These are phyloP conservation scores for Papiliotrema laurentii DNA, from an alignment of 1,284 basidiomycete species.

Conservation along the genomic window DNA sequence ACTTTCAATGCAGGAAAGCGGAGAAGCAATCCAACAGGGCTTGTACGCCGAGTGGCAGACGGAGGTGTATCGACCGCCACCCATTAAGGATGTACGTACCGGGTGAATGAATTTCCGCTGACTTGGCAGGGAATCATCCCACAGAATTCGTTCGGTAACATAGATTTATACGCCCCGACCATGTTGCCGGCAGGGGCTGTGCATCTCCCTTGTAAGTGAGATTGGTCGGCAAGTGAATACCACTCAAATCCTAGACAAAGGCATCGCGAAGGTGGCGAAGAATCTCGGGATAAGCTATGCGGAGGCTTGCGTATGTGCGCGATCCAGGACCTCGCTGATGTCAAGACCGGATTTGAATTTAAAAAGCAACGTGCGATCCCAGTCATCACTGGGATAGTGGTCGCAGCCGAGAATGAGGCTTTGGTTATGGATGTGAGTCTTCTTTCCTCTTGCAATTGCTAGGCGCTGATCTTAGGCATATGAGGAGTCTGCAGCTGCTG, in stretches of 20 bases:
- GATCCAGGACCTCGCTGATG: slow-evolving; percentile 1
- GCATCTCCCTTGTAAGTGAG: slow-evolving; percentile 78
- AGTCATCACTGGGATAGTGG: slow-evolving; percentile 78
- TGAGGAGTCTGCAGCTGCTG: slow-evolving; percentile 71
- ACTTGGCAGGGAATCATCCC: slow-evolving; percentile 75
- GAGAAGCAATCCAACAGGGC: slow-evolving; percentile 72
- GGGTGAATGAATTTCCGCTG: background rate
- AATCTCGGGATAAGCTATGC: slow-evolving; percentile 83
- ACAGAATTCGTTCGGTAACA: slow-evolving; percentile 94
- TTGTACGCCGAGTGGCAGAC: slow-evolving; percentile 86
- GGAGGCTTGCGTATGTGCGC: slow-evolving; percentile 65
- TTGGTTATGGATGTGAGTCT: slow-evolving; percentile 66
- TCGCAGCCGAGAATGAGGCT: slow-evolving; percentile 74
- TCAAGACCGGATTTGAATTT: slow-evolving; percentile 77
- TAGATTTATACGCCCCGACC: slow-evolving; percentile 89
- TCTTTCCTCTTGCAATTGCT: background rate
- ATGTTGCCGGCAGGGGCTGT: slow-evolving; percentile 88
- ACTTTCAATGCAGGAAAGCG: slow-evolving; percentile 55
- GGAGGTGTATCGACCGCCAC: slow-evolving; percentile 69
- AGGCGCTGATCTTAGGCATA: slow-evolving; percentile 59
- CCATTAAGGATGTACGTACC: slow-evolving; percentile 69
- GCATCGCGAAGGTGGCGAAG: slow-evolving; percentile 81
- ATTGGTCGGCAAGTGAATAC: background rate
- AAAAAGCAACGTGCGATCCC: slow-evolving; percentile 80
- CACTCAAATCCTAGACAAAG: slow-evolving; percentile 61